phyloP scores from a whole-genome alignment of 192 early-diverging fungal genomes.

The Linnemannia schmuckeri region DNA sequence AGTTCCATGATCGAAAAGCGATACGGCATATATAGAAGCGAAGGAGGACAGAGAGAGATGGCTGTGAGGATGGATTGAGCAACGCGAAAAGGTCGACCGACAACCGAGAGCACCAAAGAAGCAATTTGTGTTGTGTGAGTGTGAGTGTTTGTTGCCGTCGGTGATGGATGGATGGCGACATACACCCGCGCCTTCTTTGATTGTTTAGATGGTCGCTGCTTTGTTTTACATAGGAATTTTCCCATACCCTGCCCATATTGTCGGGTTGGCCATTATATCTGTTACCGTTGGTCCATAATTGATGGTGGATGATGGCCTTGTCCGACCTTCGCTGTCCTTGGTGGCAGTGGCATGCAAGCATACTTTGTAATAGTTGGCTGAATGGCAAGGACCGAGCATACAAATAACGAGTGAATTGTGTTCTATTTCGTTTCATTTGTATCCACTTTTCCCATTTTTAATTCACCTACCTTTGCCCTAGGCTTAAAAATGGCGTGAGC shows the following conservation, averaged over 20 bases:
- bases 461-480: too few relatives aligned
- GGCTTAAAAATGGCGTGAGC: too few relatives aligned
- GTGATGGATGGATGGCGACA: not conserved
- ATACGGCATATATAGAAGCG: not conserved
- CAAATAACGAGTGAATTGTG: too few relatives aligned
- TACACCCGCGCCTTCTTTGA: not conserved
- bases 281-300: too few relatives aligned
- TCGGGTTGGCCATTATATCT: not conserved
- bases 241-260: not conserved
- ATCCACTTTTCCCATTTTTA: too few relatives aligned
- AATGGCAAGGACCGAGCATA: too few relatives aligned
- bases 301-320: too few relatives aligned
- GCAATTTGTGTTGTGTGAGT: not conserved
- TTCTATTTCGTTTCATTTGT: too few relatives aligned
- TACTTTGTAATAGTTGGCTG: too few relatives aligned
- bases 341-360: too few relatives aligned
- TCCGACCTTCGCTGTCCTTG: too few relatives aligned
- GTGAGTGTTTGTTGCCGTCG: not conserved
- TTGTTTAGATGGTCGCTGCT: not conserved
- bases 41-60: not conserved
- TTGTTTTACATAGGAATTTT: not conserved
- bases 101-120: not conserved
- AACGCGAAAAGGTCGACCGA: not conserved
- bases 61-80: not conserved
- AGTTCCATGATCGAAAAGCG: not conserved